Evolutionary conservation across 257 asterid genomes (phyloP), one percentile per base, ranked within the genome.

Genomic region (Ophiorrhiza pumila): DNA sequence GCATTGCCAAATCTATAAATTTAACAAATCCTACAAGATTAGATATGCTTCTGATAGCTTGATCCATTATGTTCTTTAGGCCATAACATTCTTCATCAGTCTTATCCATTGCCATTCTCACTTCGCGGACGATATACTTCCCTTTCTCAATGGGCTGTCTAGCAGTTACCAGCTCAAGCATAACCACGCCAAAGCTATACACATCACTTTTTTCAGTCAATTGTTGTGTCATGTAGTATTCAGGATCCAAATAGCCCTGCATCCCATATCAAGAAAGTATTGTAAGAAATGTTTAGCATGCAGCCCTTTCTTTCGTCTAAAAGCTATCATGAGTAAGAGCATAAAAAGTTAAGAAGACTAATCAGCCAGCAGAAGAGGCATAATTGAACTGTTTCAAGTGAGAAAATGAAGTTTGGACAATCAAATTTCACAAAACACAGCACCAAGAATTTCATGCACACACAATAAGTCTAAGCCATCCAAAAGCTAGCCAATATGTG

Each of bases 221-320:
- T 69, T 94, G 95, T 74, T 94, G 96, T n/a, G 95, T 91, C 97
- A 91, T 87, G 76, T 94, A 94, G 86, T 94, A 91, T 35, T 94
- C 98, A 0, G 98, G 98, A 76, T 94, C 98, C 18, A 91, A 84
- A 71, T 94, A 94, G 12, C 98, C 98, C 98, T 91, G 74, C 73
- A 76, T 52, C 45, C 69, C 55, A 8, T 25, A 13, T 12, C 15
- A 14, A 63, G 25, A 13, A 31, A n/a, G 32, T 14, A 7, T 14
- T 43, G 25, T 27, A 5, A 70, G 46, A 17, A n/a, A 31, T 53
- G 39, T 6, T 20, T 27, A 27, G 4, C 60, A 53, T 0, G 29
- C 31, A 6, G 31, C 14, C 31, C n/a, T 53, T 22, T 53, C n/a
- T 53, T 22, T 53, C 5, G 23, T 0, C 56, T 50, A 18, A 50